Conservation (phyloP, 148 eudicot genomes). For the Polygonum aviculare region DNA sequence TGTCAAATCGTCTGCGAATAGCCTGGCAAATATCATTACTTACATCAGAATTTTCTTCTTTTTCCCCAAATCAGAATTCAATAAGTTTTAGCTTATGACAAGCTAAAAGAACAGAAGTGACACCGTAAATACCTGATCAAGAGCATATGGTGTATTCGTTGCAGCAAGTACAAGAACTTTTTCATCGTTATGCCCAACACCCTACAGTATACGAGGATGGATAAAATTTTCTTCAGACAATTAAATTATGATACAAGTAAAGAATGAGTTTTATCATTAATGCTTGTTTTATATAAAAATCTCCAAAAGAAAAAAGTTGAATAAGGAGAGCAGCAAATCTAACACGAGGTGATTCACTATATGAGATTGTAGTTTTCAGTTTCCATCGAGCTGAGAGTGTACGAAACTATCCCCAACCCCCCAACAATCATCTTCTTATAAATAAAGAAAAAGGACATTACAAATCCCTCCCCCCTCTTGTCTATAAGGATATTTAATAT, state of each 20-base stretch:
- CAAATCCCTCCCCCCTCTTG: neutral
- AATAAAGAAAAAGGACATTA: neutral
- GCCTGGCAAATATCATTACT: constrained; percentile 40
- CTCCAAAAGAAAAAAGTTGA: neutral
- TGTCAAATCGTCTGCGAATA: constrained; percentile 88
- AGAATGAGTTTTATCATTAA: neutral
- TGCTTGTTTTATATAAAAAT: neutral
- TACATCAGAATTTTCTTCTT: constrained; percentile 10
- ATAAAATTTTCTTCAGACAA: neutral
- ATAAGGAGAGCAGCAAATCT: neutral
- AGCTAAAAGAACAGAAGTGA: neutral
- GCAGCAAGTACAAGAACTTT: constrained; percentile 98
- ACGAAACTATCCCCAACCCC: neutral
- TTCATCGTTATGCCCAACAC: constrained; percentile 92
- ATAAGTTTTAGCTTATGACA: neutral
- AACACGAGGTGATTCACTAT: neutral
- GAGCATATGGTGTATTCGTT: constrained; percentile 93
- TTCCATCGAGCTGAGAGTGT: neutral
- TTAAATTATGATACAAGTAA: neutral
- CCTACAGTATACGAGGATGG: constrained; percentile 29
- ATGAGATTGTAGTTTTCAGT: neutral
- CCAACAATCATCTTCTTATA: neutral
- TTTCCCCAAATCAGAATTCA: neutral
- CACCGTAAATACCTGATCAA: constrained; percentile 65
- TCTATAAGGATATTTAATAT: neutral